Conservation (phyloP, 345 rosid genomes). For the Jatropha curcas region DNA sequence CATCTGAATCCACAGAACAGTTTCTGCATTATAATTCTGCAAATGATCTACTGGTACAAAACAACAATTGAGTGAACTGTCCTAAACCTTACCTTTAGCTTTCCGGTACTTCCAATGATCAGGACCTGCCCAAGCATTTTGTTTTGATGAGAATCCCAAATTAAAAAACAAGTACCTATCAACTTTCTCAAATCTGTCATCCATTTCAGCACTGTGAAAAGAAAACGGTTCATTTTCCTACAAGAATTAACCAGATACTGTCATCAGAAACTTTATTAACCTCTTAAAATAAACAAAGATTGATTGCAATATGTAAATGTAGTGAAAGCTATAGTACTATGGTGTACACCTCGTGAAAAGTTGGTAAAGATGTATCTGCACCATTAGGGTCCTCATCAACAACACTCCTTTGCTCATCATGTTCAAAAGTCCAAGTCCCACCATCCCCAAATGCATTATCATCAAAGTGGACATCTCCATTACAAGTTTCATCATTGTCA, state of each 20-base stretch:
- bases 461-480: conserved; percentile 44
- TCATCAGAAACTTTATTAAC: conserved; percentile 6
- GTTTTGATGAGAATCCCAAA: conserved; percentile 69
- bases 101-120: conserved; percentile 92
- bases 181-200: conserved; percentile 56
- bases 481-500: conserved; percentile 20
- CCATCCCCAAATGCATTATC: conserved; percentile 54
- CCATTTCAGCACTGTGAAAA: conserved; percentile 41
- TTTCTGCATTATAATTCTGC: conserved; percentile 10
- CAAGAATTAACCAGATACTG: conserved; percentile 23
- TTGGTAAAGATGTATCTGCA: conserved; percentile 50
- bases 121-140: conserved; percentile 99
- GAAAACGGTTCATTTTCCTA: conserved; percentile 58
- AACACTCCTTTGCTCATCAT: conserved; percentile 50
- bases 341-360: conserved; percentile 57
- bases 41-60: neutral
- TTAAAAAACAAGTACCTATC: conserved; percentile 65
- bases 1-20: conserved; percentile 47
- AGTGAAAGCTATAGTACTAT: conserved; percentile 2
- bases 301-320: neutral
- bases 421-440: conserved; percentile 47
- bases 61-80: conserved; percentile 14
- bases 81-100: conserved; percentile 54
- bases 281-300: conserved; percentile 12
- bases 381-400: conserved; percentile 47